Conservation (phyloP, 768 basidiomycete genomes). For the Tulasnella sp. region DNA sequence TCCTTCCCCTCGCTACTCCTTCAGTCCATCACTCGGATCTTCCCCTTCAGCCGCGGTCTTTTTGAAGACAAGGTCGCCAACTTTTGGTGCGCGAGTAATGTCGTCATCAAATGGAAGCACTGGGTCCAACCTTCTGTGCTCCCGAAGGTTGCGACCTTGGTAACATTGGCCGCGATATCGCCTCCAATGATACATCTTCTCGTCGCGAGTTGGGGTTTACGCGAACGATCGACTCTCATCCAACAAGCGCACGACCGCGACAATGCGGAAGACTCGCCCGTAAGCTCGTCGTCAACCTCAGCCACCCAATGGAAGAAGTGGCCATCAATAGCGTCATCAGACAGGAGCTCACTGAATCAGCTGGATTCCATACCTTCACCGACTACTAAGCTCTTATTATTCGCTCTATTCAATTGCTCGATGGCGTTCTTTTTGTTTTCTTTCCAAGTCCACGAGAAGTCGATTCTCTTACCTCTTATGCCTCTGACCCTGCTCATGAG, state of each 20-base stretch:
- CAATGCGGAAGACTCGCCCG: not conserved
- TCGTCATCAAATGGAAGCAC: constrained; percentile 73
- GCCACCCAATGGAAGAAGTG: no score
- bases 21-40: constrained; percentile 70
- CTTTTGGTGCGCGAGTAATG: constrained; percentile 91
- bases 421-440: constrained; percentile 95
- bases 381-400: constrained; percentile 60
- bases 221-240: not conserved
- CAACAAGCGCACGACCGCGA: no score
- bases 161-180: constrained; percentile 62
- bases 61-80: constrained; percentile 97
- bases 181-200: constrained; percentile 26
- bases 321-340: no score
- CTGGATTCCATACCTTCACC: constrained; percentile 30
- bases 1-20: constrained; percentile 43
- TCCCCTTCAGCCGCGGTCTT: constrained; percentile 81
- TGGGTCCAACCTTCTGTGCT: constrained; percentile 40
- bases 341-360: no score
- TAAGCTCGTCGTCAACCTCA: constrained; percentile 3
- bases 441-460: constrained; percentile 95
- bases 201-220: constrained; percentile 19
- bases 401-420: constrained; percentile 66
- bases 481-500: constrained; percentile 70
- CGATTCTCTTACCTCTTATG: constrained; percentile 73
- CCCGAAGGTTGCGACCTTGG: constrained; percentile 49